Conservation (phyloP, 176 grass and related monocot species). For the Calamus simplicifolius region DNA sequence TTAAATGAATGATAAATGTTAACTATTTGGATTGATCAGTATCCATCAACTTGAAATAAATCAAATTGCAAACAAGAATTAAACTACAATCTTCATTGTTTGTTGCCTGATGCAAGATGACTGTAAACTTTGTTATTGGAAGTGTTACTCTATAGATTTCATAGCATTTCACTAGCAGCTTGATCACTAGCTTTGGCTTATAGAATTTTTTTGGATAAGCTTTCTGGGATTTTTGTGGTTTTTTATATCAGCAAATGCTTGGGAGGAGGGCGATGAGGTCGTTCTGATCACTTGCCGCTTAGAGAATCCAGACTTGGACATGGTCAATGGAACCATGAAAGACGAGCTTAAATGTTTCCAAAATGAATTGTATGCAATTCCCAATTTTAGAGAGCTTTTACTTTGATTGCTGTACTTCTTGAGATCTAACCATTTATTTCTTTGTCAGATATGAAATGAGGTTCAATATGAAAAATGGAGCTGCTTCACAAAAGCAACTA, state of each 20-base stretch:
- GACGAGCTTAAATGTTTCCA: slow-evolving; percentile 65
- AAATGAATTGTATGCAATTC: slow-evolving; percentile 62
- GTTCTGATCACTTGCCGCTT: slow-evolving; percentile 77
- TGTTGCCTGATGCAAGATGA: too few species aligned
- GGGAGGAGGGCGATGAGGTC: slow-evolving; percentile 93
- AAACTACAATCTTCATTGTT: too few species aligned
- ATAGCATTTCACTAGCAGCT: too few species aligned
- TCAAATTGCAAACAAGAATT: too few species aligned
- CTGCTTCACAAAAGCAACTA: slow-evolving; percentile 73
- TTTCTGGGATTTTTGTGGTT: slow-evolving; percentile 4
- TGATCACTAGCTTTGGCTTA: too few species aligned
- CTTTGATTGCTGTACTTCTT: slow-evolving; percentile 3
- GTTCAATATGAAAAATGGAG: slow-evolving; percentile 83
- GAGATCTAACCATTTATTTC: slow-evolving; percentile 5
- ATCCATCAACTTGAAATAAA: too few species aligned
- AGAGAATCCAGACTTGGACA: slow-evolving; percentile 74
- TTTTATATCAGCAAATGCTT: slow-evolving; percentile 65
- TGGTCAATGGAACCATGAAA: slow-evolving; percentile 42
- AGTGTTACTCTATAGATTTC: too few species aligned
- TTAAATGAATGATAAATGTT: too few species aligned
- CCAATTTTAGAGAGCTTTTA: neutral
- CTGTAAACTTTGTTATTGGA: too few species aligned
- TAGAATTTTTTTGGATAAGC: too few species aligned
- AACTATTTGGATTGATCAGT: too few species aligned
- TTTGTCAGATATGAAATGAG: slow-evolving; percentile 77